Evolutionary conservation across 2,329 filamentous ascomycete species (phyloP), one percentile per base, ranked within the genome.

Genomic region (Daldinia eschscholtzii): DNA sequence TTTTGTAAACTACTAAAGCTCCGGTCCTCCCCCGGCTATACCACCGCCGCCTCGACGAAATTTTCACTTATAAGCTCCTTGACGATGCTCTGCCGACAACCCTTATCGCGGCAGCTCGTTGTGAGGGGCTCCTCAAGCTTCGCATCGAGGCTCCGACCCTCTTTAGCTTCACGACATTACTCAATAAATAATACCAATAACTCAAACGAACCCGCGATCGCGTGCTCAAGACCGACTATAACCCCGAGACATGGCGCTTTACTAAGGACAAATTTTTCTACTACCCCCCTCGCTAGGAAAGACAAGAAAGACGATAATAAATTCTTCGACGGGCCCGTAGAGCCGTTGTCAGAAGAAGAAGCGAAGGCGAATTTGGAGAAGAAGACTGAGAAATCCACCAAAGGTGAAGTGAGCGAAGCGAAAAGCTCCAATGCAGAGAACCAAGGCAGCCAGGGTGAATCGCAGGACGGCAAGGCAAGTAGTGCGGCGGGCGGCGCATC

Each of bases 401-500:
- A 85, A 66, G 82, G 83, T 39, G 83, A 87, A 33, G 81, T 84
- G 50, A 82, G 80, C 69, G 84, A 84, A 73, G 80, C 82, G 46
- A 85, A 84, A 68, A 79, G 76, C 30, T 79, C 81, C 30, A 79
- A 76, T 52, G 78, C 82, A 10, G 82, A 86, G 73, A 80, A 80
- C 37, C 82, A 82, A 53, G 70, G 26, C 28, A 4, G 78, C 44
- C 71, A 80, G 76, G 71, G 80, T 75, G 79, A 82, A 41, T 73
- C 79, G n/a, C 73, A 80, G 52, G 89, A 92, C 76, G 86, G 84
- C 58, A 89, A 88, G 74, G 84, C 83, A 42, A 84, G 87, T 39
- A 88, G 88, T 74, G 84, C 89, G 55, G 87, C 89, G 55, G 87
- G 87, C 46, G 85, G 86, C 48, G 79, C 81, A 20, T 82, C 83